phyloP scores from a whole-genome alignment of 164 flowering plant genomes.

The Warburgia ugandensis region DNA sequence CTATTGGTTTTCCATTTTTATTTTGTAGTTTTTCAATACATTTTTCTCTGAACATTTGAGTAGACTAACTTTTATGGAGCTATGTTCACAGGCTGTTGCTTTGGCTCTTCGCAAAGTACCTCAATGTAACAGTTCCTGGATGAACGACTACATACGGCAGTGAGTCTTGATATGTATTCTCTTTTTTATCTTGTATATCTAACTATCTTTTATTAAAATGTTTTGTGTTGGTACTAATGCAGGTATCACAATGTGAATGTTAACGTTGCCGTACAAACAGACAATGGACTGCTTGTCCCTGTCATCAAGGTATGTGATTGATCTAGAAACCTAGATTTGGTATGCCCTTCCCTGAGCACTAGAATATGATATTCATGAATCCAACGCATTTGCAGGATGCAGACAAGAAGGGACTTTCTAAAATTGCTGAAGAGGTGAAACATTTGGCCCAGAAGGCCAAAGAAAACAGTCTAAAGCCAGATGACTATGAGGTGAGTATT shows the following conservation, averaged over 20 bases:
- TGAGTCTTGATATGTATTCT: conserved; percentile 41
- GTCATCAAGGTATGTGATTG: conserved; percentile 61
- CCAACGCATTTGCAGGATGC: conserved; percentile 93
- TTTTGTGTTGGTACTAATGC: conserved; percentile 4
- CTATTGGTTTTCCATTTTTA: too few species aligned
- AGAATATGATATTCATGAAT: too few species aligned
- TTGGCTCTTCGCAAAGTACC: conserved; percentile 94
- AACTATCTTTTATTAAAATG: background rate
- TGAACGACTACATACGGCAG: conserved; percentile 89
- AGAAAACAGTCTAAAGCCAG: conserved; percentile 84
- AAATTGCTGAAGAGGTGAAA: conserved; percentile 76
- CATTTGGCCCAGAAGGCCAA: conserved; percentile 79
- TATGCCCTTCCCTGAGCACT: too few species aligned
- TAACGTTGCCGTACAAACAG: conserved; percentile 94
- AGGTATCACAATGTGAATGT: conserved; percentile 81
- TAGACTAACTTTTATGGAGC: too few species aligned
- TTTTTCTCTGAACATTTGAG: too few species aligned
- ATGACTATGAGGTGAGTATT: conserved; percentile 83
- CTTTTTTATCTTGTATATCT: background rate
- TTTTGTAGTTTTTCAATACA: too few species aligned
- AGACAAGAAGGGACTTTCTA: conserved; percentile 90
- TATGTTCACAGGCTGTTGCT: conserved; percentile 82
- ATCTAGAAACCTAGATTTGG: too few species aligned
- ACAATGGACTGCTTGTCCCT: conserved; percentile 85
- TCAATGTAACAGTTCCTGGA: conserved; percentile 95